Base-by-base conservation (phyloP, 1,139 yeast genomes). In the Dujonia santamariae region DNA sequence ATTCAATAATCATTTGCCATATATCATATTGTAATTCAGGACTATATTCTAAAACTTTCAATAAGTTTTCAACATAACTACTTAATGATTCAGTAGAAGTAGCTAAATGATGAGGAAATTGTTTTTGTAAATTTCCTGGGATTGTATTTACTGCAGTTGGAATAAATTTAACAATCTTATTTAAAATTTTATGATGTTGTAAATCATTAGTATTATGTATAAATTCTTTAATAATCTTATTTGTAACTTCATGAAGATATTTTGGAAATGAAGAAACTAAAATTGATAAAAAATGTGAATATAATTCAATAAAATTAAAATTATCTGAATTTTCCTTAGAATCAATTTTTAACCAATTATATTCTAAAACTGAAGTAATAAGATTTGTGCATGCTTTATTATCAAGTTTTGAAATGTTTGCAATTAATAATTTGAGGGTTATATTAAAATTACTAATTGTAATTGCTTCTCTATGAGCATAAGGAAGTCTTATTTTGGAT, bases 221-320 rank as follows among this genome's bases (percentile, higher is more conserved):
- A 54, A 88, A 83, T 49, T 82, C 88, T 13, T 67, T 47, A 7
- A 87, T 73, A 24, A 90, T 59, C 43, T 77, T 74, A 43, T 71
- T 65, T 14, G 85, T 78, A n/a, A 90, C 87, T 41, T 85, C 94
- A 43, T 75, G 75, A 75, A 94, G 79, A 84, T 95, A 90, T 56
- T 81, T 85, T 6, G 97, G 97, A 40, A 82, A 71, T 27, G 94
- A 84, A 4, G 95, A 83, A 26, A 90, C 87, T 38, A 92, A 67
- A 19, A 88, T 86, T 31, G 79, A 72, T 37, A 86, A 62, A 56
- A 92, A 92, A 35, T 80, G 81, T 30, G 84, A 73, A 45, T 68
- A 67, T 67, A 84, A 41, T 60, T 72, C 54, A 56, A 63, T 39
- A 71, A 70, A 61, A 66, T 63, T 31, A 43, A 42, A 15, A 53